Evolutionary conservation across 192 early-diverging fungal genomes (phyloP).

Genomic region (Phycomyces nitens): DNA sequence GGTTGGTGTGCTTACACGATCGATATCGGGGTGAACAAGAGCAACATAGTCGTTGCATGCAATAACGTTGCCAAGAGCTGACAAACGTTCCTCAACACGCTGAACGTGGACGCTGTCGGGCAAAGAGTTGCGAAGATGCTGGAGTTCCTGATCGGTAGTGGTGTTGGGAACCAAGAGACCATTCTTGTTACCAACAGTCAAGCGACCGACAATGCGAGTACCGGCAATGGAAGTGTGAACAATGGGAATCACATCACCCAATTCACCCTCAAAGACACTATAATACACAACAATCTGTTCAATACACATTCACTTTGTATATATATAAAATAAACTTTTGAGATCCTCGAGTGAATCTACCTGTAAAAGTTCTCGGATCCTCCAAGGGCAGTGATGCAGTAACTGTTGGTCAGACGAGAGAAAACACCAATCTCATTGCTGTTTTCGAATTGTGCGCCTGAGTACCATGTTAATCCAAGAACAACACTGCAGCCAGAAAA

Average conservation of each 20-base stretch:
- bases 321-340: too few species aligned
- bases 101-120: slow-evolving; percentile 92
- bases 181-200: slow-evolving; percentile 91
- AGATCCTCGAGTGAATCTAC: too few species aligned
- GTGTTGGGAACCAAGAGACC: slow-evolving; percentile 92
- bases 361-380: slow-evolving; percentile 99
- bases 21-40: slow-evolving; percentile 96
- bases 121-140: slow-evolving; percentile 94
- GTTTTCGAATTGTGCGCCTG: slow-evolving; percentile 97
- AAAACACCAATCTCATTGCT: slow-evolving; percentile 99
- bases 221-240: slow-evolving; percentile 96
- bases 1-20: slow-evolving; percentile 44
- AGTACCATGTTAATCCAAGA: background rate
- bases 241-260: slow-evolving; percentile 93
- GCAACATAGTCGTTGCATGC: slow-evolving; percentile 99
- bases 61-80: slow-evolving; percentile 97
- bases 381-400: slow-evolving; percentile 94
- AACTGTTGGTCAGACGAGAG: slow-evolving; percentile 94
- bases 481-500: too few species aligned
- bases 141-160: slow-evolving; percentile 97
- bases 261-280: slow-evolving; percentile 93
- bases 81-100: slow-evolving; percentile 95
- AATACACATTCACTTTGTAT: too few species aligned
- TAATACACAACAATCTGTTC: too few species aligned
- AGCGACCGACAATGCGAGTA: slow-evolving; percentile 92